Conservation (phyloP, 208 protist species). For the Crithidia acanthocephali region DNA sequence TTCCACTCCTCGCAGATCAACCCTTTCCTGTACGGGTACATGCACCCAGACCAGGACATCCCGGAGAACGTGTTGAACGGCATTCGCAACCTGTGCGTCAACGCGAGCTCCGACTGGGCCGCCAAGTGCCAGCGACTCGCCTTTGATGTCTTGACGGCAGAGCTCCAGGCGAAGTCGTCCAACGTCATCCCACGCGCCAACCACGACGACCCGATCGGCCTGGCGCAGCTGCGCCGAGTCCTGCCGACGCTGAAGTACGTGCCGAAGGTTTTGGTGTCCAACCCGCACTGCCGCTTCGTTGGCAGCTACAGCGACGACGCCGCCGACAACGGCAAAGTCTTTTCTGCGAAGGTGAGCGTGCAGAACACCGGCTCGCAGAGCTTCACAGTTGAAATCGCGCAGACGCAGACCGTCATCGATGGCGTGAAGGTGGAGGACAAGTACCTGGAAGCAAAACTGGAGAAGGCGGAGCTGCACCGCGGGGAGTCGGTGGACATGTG, state of each 20-base stretch:
- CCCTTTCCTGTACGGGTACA: conserved; percentile 74
- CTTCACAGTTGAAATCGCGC: conserved; percentile 54
- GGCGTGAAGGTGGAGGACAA: conserved; percentile 55
- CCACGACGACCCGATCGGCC: conserved; percentile 62
- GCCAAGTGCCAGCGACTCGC: conserved; percentile 74
- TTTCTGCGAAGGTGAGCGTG: conserved; percentile 54
- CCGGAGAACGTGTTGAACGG: conserved; percentile 54
- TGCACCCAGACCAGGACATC: conserved; percentile 61
- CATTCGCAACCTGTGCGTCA: conserved; percentile 64
- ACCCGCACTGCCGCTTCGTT: conserved; percentile 66
- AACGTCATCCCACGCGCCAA: conserved; percentile 57
- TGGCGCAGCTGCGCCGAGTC: conserved; percentile 63
- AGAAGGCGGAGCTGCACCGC: conserved; percentile 52
- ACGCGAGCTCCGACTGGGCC: conserved; percentile 64
- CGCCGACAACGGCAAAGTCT: conserved; percentile 32
- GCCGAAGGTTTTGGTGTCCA: conserved; percentile 57
- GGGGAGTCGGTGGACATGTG: conserved; percentile 70
- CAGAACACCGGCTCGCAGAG: conserved; percentile 60
- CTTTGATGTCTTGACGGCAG: conserved; percentile 56
- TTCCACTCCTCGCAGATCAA: conserved; percentile 76
- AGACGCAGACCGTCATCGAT: conserved; percentile 81
- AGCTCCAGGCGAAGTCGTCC: conserved; percentile 60
- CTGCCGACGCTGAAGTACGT: conserved; percentile 62
- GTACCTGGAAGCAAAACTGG: conserved; percentile 49
- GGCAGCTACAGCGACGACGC: conserved; percentile 40